Evolutionary conservation across 805 yeast species (phyloP), one percentile per base, ranked within the genome.

Genomic region (Yarrowia alimentaria): DNA sequence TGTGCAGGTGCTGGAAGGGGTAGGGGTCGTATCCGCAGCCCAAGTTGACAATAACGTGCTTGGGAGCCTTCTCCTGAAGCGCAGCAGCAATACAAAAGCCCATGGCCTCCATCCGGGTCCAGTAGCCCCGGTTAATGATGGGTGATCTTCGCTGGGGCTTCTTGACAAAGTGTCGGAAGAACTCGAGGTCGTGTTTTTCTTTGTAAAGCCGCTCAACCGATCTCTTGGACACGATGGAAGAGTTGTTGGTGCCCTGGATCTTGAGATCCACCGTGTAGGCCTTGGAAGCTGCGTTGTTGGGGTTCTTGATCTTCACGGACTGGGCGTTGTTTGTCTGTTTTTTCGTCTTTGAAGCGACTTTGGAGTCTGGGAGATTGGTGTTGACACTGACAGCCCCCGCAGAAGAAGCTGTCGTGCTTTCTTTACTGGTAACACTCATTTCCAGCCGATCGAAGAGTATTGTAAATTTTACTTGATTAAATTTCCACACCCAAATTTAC

Each of bases 171-270:
- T 73, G 71, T 52, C 78, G 73, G 61, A 86, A 84, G 70, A 82
- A 85, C 48, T 50, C 63, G 49, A 16, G 60, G 56, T 52, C 61
- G 42, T 26, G 29, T 4, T 10, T 53, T 14, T 52, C 51, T 25
- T 55, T 32, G 52, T 42, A 85, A 9, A 84, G 65, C 57, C 73
- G 68, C 58, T 86, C 94, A 2, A 84, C 95, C 1, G 93, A 84
- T 55, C 93, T 66, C 59, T 85, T 85, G 2, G 93, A 84, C 1
- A 84, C 89, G 42, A 86, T 85, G 0, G 94, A 85, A 6, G 88
- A 84, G 58, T 82, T 84, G 61, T 86, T 85, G 3, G 95, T 85
- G 3, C 87, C 89, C 65, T 85, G 94, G n/a, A 85, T 80, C 37
- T 43, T 43, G 17, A 43, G 50, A 43, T 43, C 37, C 30, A 43